Conservation (phyloP, 2,329 filamentous ascomycete species). For the Colletotrichum destructivum region DNA sequence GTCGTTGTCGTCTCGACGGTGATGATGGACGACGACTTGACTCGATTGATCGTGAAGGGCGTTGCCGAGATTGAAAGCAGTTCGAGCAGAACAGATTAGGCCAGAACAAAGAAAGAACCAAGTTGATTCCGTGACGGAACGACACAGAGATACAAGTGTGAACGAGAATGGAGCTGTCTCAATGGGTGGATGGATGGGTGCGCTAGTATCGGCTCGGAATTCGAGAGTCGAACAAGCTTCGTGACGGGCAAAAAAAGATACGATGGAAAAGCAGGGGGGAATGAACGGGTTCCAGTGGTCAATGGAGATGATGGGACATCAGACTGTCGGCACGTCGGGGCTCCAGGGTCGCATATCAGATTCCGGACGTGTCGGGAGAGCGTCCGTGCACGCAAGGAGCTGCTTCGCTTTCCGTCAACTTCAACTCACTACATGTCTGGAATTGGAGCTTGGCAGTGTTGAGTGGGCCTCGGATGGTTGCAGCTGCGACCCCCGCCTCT, state of each 20-base stretch:
- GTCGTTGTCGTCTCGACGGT: conserved; percentile 3
- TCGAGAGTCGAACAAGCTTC: conserved; percentile 6
- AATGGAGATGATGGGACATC: conserved; percentile 14
- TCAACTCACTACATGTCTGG: conserved; percentile 15
- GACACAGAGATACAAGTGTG: background rate
- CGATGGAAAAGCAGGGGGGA: conserved; percentile 1
- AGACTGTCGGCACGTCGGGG: conserved; percentile 2
- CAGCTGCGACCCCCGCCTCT: background rate
- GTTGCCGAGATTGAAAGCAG: background rate
- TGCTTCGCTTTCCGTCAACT: background rate
- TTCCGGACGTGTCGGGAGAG: conserved; percentile 21
- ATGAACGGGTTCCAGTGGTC: background rate
- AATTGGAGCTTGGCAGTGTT: conserved; percentile 20
- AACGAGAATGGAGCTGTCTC: conserved; percentile 1
- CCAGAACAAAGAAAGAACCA: background rate
- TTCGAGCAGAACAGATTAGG: background rate
- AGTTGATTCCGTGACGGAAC: background rate
- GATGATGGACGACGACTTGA: conserved; percentile 5
- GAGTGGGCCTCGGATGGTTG: background rate
- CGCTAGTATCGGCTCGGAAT: conserved; percentile 4
- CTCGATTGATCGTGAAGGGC: conserved; percentile 10
- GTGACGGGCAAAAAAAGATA: background rate
- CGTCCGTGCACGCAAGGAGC: conserved; percentile 17
- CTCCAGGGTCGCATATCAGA: background rate
- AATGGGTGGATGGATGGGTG: conserved; percentile 11